Percentiles rank a stretch among this genome's conserved stretches.
Conservation (phyloP, 768 basidiomycete genomes). For the Amanita pallidorosea region DNA sequence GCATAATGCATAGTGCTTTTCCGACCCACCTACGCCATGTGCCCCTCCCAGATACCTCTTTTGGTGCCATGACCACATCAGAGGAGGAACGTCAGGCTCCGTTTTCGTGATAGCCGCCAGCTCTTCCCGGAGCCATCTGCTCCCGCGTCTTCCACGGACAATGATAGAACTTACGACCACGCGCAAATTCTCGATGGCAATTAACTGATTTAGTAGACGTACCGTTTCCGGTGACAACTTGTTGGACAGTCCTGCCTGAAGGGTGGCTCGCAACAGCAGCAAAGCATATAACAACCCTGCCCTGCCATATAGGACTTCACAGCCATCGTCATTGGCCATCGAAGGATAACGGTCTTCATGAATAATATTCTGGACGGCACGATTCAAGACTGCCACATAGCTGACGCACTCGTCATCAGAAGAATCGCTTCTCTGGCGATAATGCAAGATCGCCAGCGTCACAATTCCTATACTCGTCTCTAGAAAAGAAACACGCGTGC, state of each 20-base stretch:
- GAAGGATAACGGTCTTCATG: slow-evolving; percentile 12
- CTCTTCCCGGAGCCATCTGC: slow-evolving; percentile 1
- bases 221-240: neutral
- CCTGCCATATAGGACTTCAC: slow-evolving; percentile 50
- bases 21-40: slow-evolving; percentile 44
- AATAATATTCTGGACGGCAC: slow-evolving; percentile 13
- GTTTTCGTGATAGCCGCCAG: neutral
- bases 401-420: slow-evolving; percentile 9
- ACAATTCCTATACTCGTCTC: slow-evolving; percentile 30
- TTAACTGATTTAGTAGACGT: neutral
- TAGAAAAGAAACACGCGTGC: slow-evolving; percentile 22
- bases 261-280: slow-evolving; percentile 27
- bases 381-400: slow-evolving; percentile 15
- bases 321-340: slow-evolving; percentile 30
- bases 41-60: slow-evolving; percentile 46
- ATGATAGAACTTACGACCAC: slow-evolving; percentile 36
- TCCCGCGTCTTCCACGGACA: slow-evolving; percentile 21
- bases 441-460: slow-evolving; percentile 22
- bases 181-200: slow-evolving; percentile 18
- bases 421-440: slow-evolving; percentile 12
- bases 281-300: slow-evolving; percentile 46
- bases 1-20: neutral
- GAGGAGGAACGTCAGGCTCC: slow-evolving; percentile 19
- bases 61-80: slow-evolving; percentile 56
- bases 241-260: slow-evolving; percentile 4